Base-by-base conservation (phyloP, 257 asterid genomes). In the Plantago elongata region DNA sequence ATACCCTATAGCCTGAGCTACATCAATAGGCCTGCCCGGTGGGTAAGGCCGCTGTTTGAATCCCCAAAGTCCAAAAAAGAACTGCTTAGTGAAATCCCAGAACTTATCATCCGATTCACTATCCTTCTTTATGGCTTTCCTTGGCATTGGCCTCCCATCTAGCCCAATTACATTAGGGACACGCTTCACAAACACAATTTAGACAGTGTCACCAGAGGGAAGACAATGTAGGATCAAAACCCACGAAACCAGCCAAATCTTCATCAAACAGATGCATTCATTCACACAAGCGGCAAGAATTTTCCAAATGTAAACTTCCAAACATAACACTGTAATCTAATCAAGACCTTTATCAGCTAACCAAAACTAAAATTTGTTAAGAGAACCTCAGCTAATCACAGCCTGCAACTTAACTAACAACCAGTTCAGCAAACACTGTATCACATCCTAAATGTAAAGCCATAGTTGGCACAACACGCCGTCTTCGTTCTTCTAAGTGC, bases 51-150 rank as follows among this genome's bases (percentile, higher is more conserved):
- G 80, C 58, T 93, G 99, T 38, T 81, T 70, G 80, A 93, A 93
- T 27, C 99, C 95, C 99, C 99, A 93, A 58, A 93, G 97, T 66
- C 99, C 99, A 44, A 93, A 87, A 78, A 83, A 89, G 92, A 93
- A 93, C 79, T 93, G 99, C 73, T 69, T 80, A 14, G 96, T 82
- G 45, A 93, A 93, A 82, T 93, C 97, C 99, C 97, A 93, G 62
- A 93, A 93, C 71, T 93, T 93, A 75, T 93, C 90, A 69, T 93
- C 91, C 0, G 96, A 79, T 49, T 93, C 95, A 49, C 15, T 1
- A 43, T 57, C 27, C 3, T 87, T 63, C 63, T 77, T 80, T 71
- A 93, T 89, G 54, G 97, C 83, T 75, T 89, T 89, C 82, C 97
- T 84, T 0, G 99, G 99, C 94, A 89, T 87, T 62, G 97, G 97